Conservation (phyloP, 2,329 filamentous ascomycete genomes). For the Leptographium galeiforme region DNA sequence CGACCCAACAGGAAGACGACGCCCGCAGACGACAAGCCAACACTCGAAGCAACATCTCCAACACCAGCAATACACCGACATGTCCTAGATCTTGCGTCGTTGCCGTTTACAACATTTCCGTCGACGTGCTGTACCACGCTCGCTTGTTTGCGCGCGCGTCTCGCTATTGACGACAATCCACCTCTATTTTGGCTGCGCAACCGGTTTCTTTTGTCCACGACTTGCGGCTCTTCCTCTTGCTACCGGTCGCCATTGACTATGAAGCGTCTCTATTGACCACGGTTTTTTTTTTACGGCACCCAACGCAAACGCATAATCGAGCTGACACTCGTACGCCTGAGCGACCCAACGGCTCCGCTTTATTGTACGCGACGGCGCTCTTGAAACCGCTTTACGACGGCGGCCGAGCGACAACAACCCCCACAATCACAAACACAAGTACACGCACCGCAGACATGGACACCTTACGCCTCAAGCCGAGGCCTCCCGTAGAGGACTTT, state of each 20-base stretch:
- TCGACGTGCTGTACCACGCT: background rate
- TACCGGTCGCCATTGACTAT: constrained; percentile 16
- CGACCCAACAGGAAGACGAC: background rate
- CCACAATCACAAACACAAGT: background rate
- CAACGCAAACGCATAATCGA: background rate
- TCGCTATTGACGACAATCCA: background rate
- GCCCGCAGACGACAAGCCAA: background rate
- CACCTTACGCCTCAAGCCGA: constrained; percentile 37
- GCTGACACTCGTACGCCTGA: background rate
- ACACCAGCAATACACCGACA: background rate
- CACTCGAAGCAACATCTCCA: background rate
- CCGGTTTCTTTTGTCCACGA: background rate
- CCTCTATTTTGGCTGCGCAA: background rate
- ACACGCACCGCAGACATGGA: constrained; percentile 29
- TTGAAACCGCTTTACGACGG: constrained; percentile 2
- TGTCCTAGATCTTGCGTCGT: background rate
- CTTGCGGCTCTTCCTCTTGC: background rate
- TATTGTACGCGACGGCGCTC: constrained; percentile 4
- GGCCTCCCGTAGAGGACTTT: constrained; percentile 41
- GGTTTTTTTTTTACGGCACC: background rate
- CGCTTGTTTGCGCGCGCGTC: background rate
- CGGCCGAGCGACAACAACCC: constrained; percentile 3
- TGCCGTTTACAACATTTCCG: background rate
- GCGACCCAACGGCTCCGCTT: background rate
- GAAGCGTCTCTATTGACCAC: constrained; percentile 18